These are phyloP conservation scores for Ottelia alismoides DNA, from an alignment of 106 monocot species.

Conservation along the genomic window DNA sequence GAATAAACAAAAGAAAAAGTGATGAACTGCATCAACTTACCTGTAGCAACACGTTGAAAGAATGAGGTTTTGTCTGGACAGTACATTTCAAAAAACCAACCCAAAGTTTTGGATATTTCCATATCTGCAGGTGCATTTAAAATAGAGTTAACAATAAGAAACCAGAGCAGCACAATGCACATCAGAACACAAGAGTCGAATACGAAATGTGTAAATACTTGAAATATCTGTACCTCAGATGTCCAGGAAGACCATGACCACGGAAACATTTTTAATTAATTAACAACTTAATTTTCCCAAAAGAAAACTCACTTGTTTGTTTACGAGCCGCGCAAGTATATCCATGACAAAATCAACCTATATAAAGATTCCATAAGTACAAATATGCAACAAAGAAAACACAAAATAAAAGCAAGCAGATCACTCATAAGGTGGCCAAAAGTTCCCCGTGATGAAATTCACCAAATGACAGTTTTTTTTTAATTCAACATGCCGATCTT, in stretches of 20 bases:
- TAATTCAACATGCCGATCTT: too few species aligned
- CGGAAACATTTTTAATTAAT: too few species aligned
- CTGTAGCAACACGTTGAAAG: conserved; percentile 81
- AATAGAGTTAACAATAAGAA: not conserved
- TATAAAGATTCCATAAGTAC: conserved; percentile 8
- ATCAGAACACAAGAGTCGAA: too few species aligned
- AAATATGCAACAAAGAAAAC: not conserved
- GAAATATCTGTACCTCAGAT: too few species aligned
- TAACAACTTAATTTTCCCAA: too few species aligned
- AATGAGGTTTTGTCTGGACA: conserved; percentile 77
- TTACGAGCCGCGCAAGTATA: conserved; percentile 81
- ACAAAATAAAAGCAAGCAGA: not conserved
- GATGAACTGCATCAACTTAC: conserved; percentile 26
- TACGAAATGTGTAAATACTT: too few species aligned
- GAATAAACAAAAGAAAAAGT: not conserved
- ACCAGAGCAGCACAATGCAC: not conserved
- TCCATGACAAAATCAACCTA: conserved; percentile 98
- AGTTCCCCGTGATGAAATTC: too few species aligned
- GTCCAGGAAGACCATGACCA: too few species aligned
- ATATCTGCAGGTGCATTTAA: conserved; percentile 62
- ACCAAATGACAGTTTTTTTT: too few species aligned
- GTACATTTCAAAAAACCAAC: conserved; percentile 91
- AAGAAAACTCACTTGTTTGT: conserved; percentile 58
- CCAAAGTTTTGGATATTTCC: conserved; percentile 96
- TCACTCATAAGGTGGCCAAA: too few species aligned